phyloP scores from a whole-genome alignment of 495 filamentous ascomycete species.

The Penicillium parvum region DNA sequence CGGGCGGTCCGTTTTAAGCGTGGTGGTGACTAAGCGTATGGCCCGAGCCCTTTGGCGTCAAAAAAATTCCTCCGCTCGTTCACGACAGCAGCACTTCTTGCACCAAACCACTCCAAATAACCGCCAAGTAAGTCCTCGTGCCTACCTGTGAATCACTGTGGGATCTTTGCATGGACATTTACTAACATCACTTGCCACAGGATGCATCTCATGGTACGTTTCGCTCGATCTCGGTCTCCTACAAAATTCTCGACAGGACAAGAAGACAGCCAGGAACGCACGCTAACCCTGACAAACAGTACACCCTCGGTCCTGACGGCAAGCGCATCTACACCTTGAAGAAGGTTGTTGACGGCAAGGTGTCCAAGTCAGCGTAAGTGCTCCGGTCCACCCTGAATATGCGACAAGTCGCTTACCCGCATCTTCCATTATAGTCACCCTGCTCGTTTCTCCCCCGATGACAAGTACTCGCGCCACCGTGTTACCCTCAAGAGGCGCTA shows the following conservation, averaged over 20 bases:
- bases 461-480: constrained; percentile 92
- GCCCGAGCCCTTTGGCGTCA: constrained; percentile 18
- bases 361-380: constrained; percentile 77
- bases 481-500: constrained; percentile 92
- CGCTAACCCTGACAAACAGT: constrained; percentile 42
- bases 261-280: neutral
- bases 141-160: neutral
- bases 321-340: constrained; percentile 77
- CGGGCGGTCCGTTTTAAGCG: constrained; percentile 25
- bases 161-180: neutral
- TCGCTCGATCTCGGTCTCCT: neutral
- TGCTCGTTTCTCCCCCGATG: constrained; percentile 93
- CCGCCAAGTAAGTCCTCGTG: constrained; percentile 30
- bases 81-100: constrained; percentile 8
- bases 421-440: constrained; percentile 63
- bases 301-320: constrained; percentile 70
- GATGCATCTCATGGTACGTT: constrained; percentile 54
- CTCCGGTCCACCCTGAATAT: neutral
- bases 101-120: constrained; percentile 7
- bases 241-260: constrained; percentile 5
- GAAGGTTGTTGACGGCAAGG: constrained; percentile 58
- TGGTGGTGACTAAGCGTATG: constrained; percentile 32
- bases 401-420: constrained; percentile 1
- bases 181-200: constrained; percentile 23
- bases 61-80: constrained; percentile 33